Percentiles rank a stretch among this genome's conserved stretches.
These are phyloP conservation scores for Blastobotrys attinorum DNA, from an alignment of 805 yeast genomes.

Conservation along the genomic window DNA sequence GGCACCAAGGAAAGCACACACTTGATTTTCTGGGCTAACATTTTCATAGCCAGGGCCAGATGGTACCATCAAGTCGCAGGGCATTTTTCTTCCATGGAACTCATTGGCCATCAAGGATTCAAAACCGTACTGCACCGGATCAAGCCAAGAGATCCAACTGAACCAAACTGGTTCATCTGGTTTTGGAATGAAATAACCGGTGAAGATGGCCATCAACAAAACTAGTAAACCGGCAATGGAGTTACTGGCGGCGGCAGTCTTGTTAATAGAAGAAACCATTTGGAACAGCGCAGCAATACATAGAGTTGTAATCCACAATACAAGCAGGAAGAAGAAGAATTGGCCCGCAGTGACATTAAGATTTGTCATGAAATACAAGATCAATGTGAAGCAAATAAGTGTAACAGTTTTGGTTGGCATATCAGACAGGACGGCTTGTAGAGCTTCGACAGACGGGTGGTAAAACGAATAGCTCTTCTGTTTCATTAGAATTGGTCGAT, in stretches of 20 bases:
- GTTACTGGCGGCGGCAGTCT: constrained; percentile 49
- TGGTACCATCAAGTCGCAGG: constrained; percentile 53
- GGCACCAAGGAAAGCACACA: constrained; percentile 59
- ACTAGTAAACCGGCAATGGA: constrained; percentile 50
- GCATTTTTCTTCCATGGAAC: constrained; percentile 48
- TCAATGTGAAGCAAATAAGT: constrained; percentile 38
- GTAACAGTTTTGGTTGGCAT: constrained; percentile 52
- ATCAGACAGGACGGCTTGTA: constrained; percentile 52
- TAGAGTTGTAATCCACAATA: constrained; percentile 37
- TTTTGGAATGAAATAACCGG: constrained; percentile 57
- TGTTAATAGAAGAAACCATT: constrained; percentile 43
- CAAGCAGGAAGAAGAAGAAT: constrained; percentile 45
- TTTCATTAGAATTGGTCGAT: constrained; percentile 56
- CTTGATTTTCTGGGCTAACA: constrained; percentile 32
- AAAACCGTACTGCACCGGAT: constrained; percentile 51
- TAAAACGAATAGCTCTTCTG: constrained; percentile 67
- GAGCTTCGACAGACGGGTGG: constrained; percentile 66
- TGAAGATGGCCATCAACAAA: constrained; percentile 45
- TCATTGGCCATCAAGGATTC: constrained; percentile 62
- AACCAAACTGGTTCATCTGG: constrained; percentile 65
- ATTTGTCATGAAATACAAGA: constrained; percentile 51
- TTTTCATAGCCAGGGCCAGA: constrained; percentile 45
- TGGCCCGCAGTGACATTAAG: constrained; percentile 43
- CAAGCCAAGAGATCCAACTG: constrained; percentile 52
- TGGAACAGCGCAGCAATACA: constrained; percentile 47